Evolutionary conservation across 768 basidiomycete genomes (phyloP).

Genomic region (Leccinum sublutescens): DNA sequence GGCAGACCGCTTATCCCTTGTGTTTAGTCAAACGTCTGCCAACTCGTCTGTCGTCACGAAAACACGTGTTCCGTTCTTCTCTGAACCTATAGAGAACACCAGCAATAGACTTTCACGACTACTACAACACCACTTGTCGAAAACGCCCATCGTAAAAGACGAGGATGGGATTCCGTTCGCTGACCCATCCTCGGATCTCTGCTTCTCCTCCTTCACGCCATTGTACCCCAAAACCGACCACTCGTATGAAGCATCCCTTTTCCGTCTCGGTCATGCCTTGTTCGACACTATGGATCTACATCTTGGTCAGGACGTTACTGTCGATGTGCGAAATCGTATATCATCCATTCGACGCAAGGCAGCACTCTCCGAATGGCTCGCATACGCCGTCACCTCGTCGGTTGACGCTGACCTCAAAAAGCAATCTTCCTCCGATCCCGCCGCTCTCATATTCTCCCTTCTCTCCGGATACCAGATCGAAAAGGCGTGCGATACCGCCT

Average conservation of each 20-base stretch:
- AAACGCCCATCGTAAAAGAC: constrained; percentile 69
- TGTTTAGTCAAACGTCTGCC: constrained; percentile 49
- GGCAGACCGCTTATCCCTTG: constrained; percentile 7
- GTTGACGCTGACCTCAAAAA: constrained; percentile 73
- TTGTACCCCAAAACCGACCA: constrained; percentile 71
- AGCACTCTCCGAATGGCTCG: constrained; percentile 83
- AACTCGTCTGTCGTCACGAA: constrained; percentile 60
- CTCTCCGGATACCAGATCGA: constrained; percentile 89
- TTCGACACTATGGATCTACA: constrained; percentile 82
- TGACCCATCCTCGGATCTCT: constrained; percentile 57
- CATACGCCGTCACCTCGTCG: constrained; percentile 61
- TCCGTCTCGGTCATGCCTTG: constrained; percentile 84
- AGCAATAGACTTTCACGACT: constrained; percentile 54
- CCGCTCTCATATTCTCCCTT: constrained; percentile 65
- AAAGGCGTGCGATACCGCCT: constrained; percentile 71
- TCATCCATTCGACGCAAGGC: constrained; percentile 67
- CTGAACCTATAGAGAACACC: constrained; percentile 32
- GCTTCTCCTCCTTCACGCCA: constrained; percentile 75
- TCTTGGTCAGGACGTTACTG: constrained; percentile 50
- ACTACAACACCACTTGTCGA: constrained; percentile 72
- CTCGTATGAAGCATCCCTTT: constrained; percentile 74
- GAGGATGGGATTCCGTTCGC: constrained; percentile 71
- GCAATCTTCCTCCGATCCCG: constrained; percentile 41
- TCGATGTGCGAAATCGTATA: constrained; percentile 63
- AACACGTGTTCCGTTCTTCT: constrained; percentile 45